phyloP scores from a whole-genome alignment of 2,329 filamentous ascomycete species.

The Endocalyx cinctus region DNA sequence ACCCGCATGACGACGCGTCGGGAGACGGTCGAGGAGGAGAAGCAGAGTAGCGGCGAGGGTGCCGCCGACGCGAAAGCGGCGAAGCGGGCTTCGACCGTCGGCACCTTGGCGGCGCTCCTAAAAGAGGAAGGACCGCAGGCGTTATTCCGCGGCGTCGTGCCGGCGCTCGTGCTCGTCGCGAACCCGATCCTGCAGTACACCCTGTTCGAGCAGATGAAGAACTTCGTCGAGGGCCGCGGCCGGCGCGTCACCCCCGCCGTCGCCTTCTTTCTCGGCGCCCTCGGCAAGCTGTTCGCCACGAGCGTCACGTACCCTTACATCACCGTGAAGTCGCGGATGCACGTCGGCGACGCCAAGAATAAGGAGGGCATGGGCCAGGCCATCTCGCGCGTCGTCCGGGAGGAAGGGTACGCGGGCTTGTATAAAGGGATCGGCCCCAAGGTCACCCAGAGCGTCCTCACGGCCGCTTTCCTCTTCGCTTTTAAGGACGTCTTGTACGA shows the following conservation, averaged over 20 bases:
- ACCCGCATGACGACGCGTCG: conserved; percentile 94
- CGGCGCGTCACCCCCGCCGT: conserved; percentile 74
- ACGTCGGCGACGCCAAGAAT: conserved; percentile 72
- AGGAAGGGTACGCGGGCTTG: conserved; percentile 87
- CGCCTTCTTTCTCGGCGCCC: conserved; percentile 84
- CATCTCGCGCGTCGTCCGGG: conserved; percentile 72
- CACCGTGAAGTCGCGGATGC: conserved; percentile 96
- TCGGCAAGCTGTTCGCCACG: conserved; percentile 93
- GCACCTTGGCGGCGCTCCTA: conserved; percentile 75
- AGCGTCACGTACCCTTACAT: conserved; percentile 97
- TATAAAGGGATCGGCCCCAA: conserved; percentile 97
- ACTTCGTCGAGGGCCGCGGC: conserved; percentile 65
- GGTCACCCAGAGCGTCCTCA: conserved; percentile 94
- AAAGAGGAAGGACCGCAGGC: conserved; percentile 78
- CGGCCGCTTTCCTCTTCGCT: conserved; percentile 91
- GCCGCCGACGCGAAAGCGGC: conserved; percentile 31
- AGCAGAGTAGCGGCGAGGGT: conserved; percentile 34
- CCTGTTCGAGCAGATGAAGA: conserved; percentile 97
- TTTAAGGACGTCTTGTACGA: conserved; percentile 97
- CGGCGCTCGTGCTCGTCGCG: conserved; percentile 88
- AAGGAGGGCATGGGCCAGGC: conserved; percentile 77
- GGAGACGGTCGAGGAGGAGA: conserved; percentile 35
- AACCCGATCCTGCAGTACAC: conserved; percentile 99
- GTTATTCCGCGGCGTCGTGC: conserved; percentile 87
- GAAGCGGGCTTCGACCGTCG: conserved; percentile 68